These are phyloP conservation scores for Fusarium virguliforme DNA, from an alignment of 2,329 filamentous ascomycete genomes.

Conservation along the genomic window DNA sequence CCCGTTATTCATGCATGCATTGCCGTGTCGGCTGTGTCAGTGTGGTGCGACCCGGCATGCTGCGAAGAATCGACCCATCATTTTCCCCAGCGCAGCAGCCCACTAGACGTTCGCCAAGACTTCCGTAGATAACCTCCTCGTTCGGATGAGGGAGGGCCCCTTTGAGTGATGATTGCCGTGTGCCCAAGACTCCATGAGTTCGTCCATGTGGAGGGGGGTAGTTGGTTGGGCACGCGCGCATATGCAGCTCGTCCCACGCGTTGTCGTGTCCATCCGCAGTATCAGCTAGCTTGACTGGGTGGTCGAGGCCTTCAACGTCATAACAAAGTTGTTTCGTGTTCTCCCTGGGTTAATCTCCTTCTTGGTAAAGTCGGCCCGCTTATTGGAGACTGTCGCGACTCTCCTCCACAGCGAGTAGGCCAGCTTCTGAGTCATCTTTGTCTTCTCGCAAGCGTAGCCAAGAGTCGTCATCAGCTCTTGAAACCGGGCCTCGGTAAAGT, in stretches of 20 bases:
- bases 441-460: constrained; percentile 77
- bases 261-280: constrained; percentile 34
- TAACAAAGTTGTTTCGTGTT: constrained; percentile 90
- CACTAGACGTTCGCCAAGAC: constrained; percentile 30
- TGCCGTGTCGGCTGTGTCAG: constrained; percentile 34
- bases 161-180: constrained; percentile 26
- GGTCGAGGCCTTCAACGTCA: constrained; percentile 71
- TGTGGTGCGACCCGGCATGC: constrained; percentile 39
- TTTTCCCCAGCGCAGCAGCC: constrained; percentile 22
- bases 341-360: constrained; percentile 82
- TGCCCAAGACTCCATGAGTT: constrained; percentile 32
- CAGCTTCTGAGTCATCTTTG: constrained; percentile 86
- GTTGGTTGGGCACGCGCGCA: constrained; percentile 50
- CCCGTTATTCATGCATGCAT: constrained; percentile 43
- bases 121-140: constrained; percentile 29
- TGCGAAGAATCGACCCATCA: constrained; percentile 39
- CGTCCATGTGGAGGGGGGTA: constrained; percentile 16
- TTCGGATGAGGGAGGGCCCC: constrained; percentile 24
- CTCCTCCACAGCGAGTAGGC: constrained; percentile 90
- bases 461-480: constrained; percentile 81
- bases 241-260: constrained; percentile 44
- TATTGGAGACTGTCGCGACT: constrained; percentile 40
- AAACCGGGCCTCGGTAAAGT: constrained; percentile 82
- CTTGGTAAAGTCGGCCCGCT: constrained; percentile 66
- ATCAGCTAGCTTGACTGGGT: constrained; percentile 37